Conservation (phyloP, 2,329 filamentous ascomycete genomes). For the Bipolaris oryzae region DNA sequence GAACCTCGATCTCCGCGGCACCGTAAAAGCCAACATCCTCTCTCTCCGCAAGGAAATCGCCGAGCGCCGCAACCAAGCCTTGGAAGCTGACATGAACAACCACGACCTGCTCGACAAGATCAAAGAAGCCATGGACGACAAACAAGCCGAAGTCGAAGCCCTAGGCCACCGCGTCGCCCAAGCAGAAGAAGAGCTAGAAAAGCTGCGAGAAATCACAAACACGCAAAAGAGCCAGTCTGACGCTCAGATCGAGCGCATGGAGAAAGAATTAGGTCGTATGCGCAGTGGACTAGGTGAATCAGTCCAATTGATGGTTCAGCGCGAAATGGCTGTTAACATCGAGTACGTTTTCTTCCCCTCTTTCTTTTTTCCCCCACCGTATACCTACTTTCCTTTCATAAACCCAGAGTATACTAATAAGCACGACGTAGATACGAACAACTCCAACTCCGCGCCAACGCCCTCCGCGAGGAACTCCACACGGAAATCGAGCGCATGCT, state of each 20-base stretch:
- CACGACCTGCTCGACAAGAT: slow-evolving; percentile 92
- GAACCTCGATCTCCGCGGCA: slow-evolving; percentile 84
- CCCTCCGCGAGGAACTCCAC: slow-evolving; percentile 94
- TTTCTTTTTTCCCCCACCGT: not conserved
- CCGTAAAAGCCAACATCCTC: slow-evolving; percentile 79
- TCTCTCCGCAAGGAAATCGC: slow-evolving; percentile 86
- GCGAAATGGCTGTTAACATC: slow-evolving; percentile 95
- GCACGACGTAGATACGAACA: slow-evolving; percentile 75
- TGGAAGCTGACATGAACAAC: slow-evolving; percentile 93
- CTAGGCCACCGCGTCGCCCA: slow-evolving; percentile 86
- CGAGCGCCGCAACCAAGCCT: slow-evolving; percentile 79
- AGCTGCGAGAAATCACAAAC: slow-evolving; percentile 83
- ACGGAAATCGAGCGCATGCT: slow-evolving; percentile 95
- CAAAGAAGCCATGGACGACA: slow-evolving; percentile 96
- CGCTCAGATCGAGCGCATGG: slow-evolving; percentile 97
- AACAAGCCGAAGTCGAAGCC: slow-evolving; percentile 88
- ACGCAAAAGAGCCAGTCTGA: slow-evolving; percentile 89
- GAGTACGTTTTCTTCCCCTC: slow-evolving; percentile 65
- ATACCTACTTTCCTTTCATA: too few species aligned
- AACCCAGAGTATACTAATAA: slow-evolving; percentile 1
- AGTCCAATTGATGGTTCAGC: slow-evolving; percentile 89
- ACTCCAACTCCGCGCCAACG: slow-evolving; percentile 79
- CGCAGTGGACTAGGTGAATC: slow-evolving; percentile 80
- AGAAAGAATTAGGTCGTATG: slow-evolving; percentile 97
- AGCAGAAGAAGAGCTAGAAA: slow-evolving; percentile 92